Evolutionary conservation across 1,284 basidiomycete species (phyloP), one percentile per base, ranked within the genome.

Genomic region (Apiotrichum montevideense): DNA sequence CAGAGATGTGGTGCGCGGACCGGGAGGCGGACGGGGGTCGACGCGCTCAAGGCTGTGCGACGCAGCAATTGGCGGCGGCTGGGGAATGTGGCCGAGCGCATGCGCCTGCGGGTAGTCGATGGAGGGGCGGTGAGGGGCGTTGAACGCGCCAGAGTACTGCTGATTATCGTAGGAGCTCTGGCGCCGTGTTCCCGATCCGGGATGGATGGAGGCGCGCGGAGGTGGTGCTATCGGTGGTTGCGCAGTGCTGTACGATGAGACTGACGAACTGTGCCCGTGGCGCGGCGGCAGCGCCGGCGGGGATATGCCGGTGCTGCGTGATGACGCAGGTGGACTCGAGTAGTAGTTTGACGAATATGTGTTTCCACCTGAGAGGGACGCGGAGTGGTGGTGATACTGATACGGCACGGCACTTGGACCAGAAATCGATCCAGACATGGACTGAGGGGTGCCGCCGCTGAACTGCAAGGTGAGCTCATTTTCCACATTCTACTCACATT

Each of bases 81-180:
- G 83, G 39, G 87, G 80, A 6, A 87, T 79, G 9, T 84, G 81
- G 46, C 82, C 63, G 9, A 77, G 62, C 51, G 69, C 53, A 80
- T 83, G 48, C 84, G 82, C 64, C 85, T 72, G 84, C 2, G 90
- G 91, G 64, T 94, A 94, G 71, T 90, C 89, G 59, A 94, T 87
- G 0, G 74, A 61, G 73, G 57, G 57, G 5, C 66, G 54, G 6
- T 59, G 35, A 15, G 61, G 34, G 7, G 62, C 62, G 10, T 59
- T 43, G 51, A 73, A 77, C 11, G 46, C 46, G 44, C 81, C 79
- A 7, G 85, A 82, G 49, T 87, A 79, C 1, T 85, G 80, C 68
- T 88, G 83, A 65, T 85, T 84, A 9, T 85, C 84, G 52, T 58
- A 58, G 7, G 90, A 88, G 66, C 84, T 87, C 51, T 88, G 82